A percentile compares a stretch with the other conserved stretches of the same genome.
phyloP scores from a whole-genome alignment of 2,329 filamentous ascomycete genomes.

The Aspergillus thermomutatus region DNA sequence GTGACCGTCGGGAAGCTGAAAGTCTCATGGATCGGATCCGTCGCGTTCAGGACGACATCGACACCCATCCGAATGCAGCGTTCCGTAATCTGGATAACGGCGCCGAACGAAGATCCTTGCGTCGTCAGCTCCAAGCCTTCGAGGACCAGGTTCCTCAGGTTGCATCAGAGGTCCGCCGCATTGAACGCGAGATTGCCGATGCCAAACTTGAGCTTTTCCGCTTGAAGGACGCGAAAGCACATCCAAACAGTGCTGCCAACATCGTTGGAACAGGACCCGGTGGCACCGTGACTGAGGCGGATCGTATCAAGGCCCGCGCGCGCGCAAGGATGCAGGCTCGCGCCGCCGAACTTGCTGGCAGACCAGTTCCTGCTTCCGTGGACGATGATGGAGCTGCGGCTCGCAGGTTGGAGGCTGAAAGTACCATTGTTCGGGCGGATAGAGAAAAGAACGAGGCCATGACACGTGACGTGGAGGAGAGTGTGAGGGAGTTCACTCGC shows the following conservation, averaged over 20 bases:
- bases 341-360: constrained; percentile 85
- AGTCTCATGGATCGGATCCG: constrained; percentile 91
- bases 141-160: constrained; percentile 89
- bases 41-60: constrained; percentile 90
- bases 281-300: constrained; percentile 84
- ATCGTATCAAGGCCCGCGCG: constrained; percentile 88
- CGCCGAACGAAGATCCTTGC: constrained; percentile 79
- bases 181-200: constrained; percentile 90
- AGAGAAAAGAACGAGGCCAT: constrained; percentile 93
- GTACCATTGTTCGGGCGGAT: constrained; percentile 72
- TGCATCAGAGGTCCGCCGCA: constrained; percentile 84
- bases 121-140: constrained; percentile 82
- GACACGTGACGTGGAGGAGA: constrained; percentile 95
- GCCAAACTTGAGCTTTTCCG: constrained; percentile 90
- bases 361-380: constrained; percentile 64
- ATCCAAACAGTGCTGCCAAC: constrained; percentile 73
- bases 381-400: constrained; percentile 75
- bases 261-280: constrained; percentile 93
- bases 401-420: constrained; percentile 86
- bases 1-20: constrained; percentile 87
- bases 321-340: constrained; percentile 99
- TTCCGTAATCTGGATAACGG: constrained; percentile 73
- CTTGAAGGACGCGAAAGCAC: constrained; percentile 84
- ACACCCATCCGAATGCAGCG: constrained; percentile 76
- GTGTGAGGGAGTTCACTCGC: constrained; percentile 80